Percentiles rank a stretch among this genome's conserved stretches.
These are phyloP conservation scores for Cephaloascus fragrans DNA, from an alignment of 805 yeast genomes.

Conservation along the genomic window DNA sequence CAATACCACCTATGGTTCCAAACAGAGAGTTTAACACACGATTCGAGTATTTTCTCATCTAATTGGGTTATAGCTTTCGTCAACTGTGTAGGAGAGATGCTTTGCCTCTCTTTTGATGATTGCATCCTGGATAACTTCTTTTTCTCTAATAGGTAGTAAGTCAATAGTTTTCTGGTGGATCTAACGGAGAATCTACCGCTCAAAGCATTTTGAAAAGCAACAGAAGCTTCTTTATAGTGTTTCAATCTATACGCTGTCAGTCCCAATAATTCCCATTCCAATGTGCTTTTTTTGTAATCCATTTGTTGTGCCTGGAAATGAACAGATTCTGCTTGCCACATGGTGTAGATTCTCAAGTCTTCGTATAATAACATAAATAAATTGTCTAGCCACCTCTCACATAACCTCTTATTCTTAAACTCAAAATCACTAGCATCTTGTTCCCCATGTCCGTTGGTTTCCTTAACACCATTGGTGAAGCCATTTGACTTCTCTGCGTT, in stretches of 20 bases:
- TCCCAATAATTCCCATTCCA: constrained; percentile 93
- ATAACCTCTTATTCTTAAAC: constrained; percentile 53
- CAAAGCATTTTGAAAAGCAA: constrained; percentile 70
- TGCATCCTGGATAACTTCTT: constrained; percentile 13
- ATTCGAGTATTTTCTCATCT: constrained; percentile 53
- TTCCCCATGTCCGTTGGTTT: background rate
- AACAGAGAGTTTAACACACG: constrained; percentile 72
- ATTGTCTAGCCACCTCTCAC: constrained; percentile 70
- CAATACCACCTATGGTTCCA: constrained; percentile 98
- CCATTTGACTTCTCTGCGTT: constrained; percentile 2
- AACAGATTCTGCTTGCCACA: constrained; percentile 88
- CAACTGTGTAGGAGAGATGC: constrained; percentile 13
- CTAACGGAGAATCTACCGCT: constrained; percentile 70
- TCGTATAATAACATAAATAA: constrained; percentile 60
- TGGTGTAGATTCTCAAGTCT: constrained; percentile 72
- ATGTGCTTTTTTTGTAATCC: constrained; percentile 63
- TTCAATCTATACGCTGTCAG: constrained; percentile 76
- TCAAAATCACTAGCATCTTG: constrained; percentile 21
- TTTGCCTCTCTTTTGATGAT: constrained; percentile 17
- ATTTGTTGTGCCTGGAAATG: constrained; percentile 86
- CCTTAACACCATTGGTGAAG: constrained; percentile 1
- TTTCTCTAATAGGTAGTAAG: constrained; percentile 48
- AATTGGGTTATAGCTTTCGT: constrained; percentile 28
- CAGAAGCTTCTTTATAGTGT: constrained; percentile 79
- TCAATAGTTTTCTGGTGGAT: constrained; percentile 65